These are phyloP conservation scores for Candida fluviatilis DNA, from an alignment of 805 yeast genomes.

Conservation along the genomic window DNA sequence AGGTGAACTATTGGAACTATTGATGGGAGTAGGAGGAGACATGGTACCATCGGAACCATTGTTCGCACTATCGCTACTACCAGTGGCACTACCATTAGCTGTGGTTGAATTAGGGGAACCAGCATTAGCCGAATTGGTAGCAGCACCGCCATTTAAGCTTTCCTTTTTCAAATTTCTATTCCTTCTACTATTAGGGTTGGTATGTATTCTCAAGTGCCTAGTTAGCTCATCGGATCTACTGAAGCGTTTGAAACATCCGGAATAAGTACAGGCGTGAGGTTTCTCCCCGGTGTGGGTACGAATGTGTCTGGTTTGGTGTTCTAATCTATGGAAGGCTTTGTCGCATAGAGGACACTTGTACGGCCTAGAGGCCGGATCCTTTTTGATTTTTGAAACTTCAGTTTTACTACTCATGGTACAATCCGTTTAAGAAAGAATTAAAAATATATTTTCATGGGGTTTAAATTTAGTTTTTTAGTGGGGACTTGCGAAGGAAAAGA, in stretches of 20 bases:
- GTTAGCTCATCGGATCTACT: conserved; percentile 83
- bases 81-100: not conserved
- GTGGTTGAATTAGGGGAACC: not conserved
- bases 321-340: conserved; percentile 82
- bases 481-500: conserved; percentile 1
- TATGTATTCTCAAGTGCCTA: conserved; percentile 59
- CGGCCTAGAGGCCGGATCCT: conserved; percentile 48
- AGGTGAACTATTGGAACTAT: not conserved
- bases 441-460: not conserved
- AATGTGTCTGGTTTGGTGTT: conserved; percentile 88
- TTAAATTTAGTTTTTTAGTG: not conserved
- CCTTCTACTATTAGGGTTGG: conserved; percentile 63
- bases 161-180: conserved; percentile 39
- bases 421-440: not conserved
- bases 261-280: conserved; percentile 80
- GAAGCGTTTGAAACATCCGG: conserved; percentile 80
- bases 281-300: conserved; percentile 93
- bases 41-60: too few relatives aligned
- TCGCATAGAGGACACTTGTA: conserved; percentile 82
- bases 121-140: not conserved
- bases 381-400: conserved; percentile 10
- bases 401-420: conserved; percentile 6
- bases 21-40: too few relatives aligned
- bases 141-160: not conserved
- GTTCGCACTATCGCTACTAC: not conserved